Conservation (phyloP, 768 basidiomycete species). For the Xerocomellus dryophilus region DNA sequence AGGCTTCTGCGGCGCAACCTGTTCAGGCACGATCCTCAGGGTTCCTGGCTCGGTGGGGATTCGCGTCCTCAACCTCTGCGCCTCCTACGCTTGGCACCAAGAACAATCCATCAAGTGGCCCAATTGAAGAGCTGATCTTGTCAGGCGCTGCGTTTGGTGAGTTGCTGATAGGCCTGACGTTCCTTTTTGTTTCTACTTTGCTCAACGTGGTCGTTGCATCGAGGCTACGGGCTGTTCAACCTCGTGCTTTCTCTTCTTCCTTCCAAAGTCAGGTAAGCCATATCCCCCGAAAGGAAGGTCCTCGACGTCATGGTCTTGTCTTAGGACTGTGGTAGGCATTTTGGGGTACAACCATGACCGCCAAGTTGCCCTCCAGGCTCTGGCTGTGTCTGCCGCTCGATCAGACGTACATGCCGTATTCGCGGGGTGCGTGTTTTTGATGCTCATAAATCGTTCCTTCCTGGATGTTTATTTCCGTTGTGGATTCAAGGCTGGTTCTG, state of each 20-base stretch:
- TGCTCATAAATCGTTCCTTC: background rate
- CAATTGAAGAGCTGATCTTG: slow-evolving; percentile 68
- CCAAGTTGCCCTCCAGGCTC: slow-evolving; percentile 61
- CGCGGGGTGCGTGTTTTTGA: slow-evolving; percentile 51
- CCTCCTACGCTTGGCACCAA: slow-evolving; percentile 19
- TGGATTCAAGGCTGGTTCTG: slow-evolving; percentile 52
- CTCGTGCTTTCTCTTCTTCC: slow-evolving; percentile 76
- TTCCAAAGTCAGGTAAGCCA: slow-evolving; percentile 59
- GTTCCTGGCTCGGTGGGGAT: slow-evolving; percentile 40
- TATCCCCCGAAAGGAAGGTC: background rate
- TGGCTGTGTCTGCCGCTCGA: slow-evolving; percentile 64
- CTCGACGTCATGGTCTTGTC: background rate
- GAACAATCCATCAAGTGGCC: slow-evolving; percentile 42
- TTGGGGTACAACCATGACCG: slow-evolving; percentile 75
- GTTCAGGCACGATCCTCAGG: slow-evolving; percentile 20
- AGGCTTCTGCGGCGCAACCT: slow-evolving; percentile 18
- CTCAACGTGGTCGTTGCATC: background rate
- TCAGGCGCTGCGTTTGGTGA: slow-evolving; percentile 76
- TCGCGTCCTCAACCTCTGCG: slow-evolving; percentile 10
- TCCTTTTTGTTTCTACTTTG: background rate
- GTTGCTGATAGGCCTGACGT: slow-evolving; percentile 14
- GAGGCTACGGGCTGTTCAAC: slow-evolving; percentile 69
- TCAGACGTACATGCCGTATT: slow-evolving; percentile 75
- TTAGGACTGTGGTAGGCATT: slow-evolving; percentile 67
- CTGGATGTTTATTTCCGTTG: background rate